Evolutionary conservation across 139 green algal species (phyloP).

Genomic region (Chlorella sp.): DNA sequence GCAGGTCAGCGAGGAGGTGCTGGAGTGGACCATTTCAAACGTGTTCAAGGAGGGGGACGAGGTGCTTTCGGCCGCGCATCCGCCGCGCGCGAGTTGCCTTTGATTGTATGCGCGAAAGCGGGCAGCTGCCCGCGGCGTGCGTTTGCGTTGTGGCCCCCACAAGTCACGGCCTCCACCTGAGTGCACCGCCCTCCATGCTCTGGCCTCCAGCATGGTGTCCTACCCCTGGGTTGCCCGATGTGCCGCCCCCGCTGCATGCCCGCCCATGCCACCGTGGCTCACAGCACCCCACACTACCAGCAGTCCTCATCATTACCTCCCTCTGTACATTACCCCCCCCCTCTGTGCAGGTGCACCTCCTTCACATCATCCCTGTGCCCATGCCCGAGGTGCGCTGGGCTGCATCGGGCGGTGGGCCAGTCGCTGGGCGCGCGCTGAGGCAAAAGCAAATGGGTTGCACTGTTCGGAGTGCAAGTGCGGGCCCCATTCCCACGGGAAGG

Average conservation of each 20-base stretch:
- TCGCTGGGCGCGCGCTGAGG: not conserved
- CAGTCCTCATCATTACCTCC: not conserved
- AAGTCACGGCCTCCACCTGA: too few relatives aligned
- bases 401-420: not conserved
- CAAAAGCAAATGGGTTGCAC: too few relatives aligned
- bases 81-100: too few relatives aligned
- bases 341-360: conserved; percentile 40
- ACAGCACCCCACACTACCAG: too few relatives aligned
- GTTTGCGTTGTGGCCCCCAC: not conserved
- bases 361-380: conserved; percentile 50
- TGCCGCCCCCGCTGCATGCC: not conserved
- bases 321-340: not conserved
- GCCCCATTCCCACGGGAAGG: too few relatives aligned
- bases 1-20: conserved; percentile 43
- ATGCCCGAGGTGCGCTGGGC: conserved; percentile 22
- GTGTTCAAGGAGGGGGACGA: conserved; percentile 46
- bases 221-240: too few relatives aligned
- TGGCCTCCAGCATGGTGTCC: too few relatives aligned
- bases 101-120: too few relatives aligned
- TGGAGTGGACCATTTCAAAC: conserved; percentile 51
- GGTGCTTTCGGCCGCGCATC: not conserved
- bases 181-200: not conserved
- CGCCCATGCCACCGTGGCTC: not conserved
- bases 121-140: too few relatives aligned
- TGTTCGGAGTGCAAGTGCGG: too few relatives aligned